Percentiles rank a stretch among this genome's conserved stretches.
phyloP scores from a whole-genome alignment of 2,329 filamentous ascomycete species.

The Xylaria arbuscula region DNA sequence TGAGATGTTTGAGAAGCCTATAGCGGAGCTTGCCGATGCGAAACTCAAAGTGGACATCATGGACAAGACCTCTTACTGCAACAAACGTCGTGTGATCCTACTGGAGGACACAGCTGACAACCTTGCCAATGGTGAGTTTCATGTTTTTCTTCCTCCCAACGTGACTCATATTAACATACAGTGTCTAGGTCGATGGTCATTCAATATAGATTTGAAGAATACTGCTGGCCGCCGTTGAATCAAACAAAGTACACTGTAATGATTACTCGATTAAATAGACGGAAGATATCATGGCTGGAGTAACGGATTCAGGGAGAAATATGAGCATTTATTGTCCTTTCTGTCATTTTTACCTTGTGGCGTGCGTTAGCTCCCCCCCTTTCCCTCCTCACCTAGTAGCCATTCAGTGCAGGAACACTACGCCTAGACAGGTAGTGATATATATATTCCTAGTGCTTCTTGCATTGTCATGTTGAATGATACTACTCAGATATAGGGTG shows the following conservation, averaged over 20 bases:
- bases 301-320: constrained; percentile 31
- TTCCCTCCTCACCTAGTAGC: neutral
- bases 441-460: neutral
- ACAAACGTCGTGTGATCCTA: constrained; percentile 87
- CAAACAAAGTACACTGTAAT: constrained; percentile 25
- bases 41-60: constrained; percentile 98
- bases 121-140: constrained; percentile 79
- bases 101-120: constrained; percentile 94
- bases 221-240: constrained; percentile 32
- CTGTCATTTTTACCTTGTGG: neutral
- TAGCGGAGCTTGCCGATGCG: constrained; percentile 82
- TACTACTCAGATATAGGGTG: too few relatives aligned
- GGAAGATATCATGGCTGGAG: constrained; percentile 36
- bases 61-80: constrained; percentile 98
- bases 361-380: neutral
- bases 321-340: constrained; percentile 19
- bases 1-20: constrained; percentile 99
- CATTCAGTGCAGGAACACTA: neutral
- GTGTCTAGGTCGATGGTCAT: constrained; percentile 48
- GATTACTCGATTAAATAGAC: constrained; percentile 36
- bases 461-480: too few relatives aligned
- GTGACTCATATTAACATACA: constrained; percentile 9
- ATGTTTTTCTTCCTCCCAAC: constrained; percentile 2
- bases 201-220: constrained; percentile 49
- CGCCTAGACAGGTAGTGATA: neutral